Conservation (phyloP, 2,329 filamentous ascomycete species). For the Penicillium nordicum region DNA sequence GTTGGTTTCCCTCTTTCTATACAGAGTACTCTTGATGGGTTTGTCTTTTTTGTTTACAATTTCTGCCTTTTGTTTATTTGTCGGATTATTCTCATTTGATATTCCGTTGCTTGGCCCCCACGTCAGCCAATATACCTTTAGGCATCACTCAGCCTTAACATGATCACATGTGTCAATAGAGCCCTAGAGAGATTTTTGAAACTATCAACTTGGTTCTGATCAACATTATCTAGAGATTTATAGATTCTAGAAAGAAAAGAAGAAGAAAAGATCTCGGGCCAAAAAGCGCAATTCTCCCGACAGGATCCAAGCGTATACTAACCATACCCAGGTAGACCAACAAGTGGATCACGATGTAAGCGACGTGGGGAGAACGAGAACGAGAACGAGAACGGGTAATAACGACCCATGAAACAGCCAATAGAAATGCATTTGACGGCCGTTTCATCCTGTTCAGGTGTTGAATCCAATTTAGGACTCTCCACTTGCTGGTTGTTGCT, state of each 20-base stretch:
- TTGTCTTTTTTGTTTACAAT: background rate
- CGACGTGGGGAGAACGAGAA: constrained; percentile 11
- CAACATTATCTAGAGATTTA: background rate
- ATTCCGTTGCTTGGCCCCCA: background rate
- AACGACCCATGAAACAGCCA: constrained; percentile 21
- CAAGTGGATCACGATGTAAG: constrained; percentile 16
- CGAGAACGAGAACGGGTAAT: constrained; percentile 28
- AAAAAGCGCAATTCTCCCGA: constrained; percentile 2
- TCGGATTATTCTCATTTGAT: background rate
- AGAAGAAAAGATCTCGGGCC: background rate
- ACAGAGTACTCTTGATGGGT: background rate
- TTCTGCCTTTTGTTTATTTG: background rate
- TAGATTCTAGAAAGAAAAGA: background rate
- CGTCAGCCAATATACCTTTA: background rate
- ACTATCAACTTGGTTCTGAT: too few species aligned
- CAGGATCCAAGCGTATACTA: constrained; percentile 1
- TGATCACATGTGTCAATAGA: background rate
- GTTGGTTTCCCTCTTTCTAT: background rate
- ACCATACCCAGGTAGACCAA: background rate
- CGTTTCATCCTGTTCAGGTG: background rate
- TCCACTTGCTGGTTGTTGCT: background rate
- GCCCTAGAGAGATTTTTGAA: background rate
- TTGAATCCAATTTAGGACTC: background rate
- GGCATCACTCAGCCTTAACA: background rate
- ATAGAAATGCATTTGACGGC: background rate